Evolutionary conservation across 176 grass and related monocot genomes (phyloP).

Genomic region (Bothriochloa decipiens): DNA sequence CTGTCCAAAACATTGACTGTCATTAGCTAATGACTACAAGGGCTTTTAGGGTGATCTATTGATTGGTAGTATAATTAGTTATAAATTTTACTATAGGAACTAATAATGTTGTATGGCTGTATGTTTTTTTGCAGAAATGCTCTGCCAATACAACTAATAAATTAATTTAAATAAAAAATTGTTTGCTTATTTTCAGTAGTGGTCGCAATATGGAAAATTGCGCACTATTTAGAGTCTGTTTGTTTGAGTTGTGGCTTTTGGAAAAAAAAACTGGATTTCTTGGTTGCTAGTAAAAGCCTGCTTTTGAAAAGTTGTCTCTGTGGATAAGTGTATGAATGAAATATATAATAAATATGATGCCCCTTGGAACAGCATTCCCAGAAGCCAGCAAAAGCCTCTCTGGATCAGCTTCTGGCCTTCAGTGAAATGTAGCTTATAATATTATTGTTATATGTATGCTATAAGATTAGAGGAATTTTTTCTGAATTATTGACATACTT

Average conservation of each 20-base stretch:
- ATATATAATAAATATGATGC: background rate
- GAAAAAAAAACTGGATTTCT: background rate
- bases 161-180: background rate
- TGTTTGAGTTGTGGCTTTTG: background rate
- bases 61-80: constrained; percentile 14
- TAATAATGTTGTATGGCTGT: background rate
- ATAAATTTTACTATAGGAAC: constrained; percentile 5
- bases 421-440: background rate
- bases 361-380: background rate
- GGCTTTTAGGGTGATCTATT: constrained; percentile 22
- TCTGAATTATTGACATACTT: constrained; percentile 1
- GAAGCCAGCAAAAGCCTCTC: background rate
- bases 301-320: background rate
- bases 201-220: background rate
- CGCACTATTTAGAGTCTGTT: background rate
- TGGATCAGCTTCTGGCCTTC: background rate
- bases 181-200: constrained; percentile 15
- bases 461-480: background rate
- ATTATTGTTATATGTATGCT: background rate
- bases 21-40: background rate
- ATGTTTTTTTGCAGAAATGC: background rate
- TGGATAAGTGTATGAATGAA: background rate
- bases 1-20: background rate
- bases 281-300: background rate
- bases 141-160: background rate